Percentiles rank a stretch among this genome's conserved stretches.
Conservation (phyloP, 2,329 filamentous ascomycete genomes). For the Pseudogymnoascus sp. region DNA sequence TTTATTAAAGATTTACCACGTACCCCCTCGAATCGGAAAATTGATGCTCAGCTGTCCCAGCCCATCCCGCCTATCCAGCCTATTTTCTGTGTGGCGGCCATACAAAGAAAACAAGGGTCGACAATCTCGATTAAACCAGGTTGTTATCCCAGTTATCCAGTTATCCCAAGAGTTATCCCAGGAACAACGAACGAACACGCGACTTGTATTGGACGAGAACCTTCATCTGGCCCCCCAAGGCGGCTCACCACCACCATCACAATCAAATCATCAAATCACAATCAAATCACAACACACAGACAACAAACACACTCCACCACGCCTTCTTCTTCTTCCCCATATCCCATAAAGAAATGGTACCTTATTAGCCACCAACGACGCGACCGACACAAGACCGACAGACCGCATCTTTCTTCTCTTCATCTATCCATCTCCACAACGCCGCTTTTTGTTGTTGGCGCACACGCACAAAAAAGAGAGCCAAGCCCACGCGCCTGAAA, state of each 20-base stretch:
- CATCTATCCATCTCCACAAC: neutral
- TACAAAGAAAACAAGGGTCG: neutral
- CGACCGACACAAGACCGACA: neutral
- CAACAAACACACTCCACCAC: neutral
- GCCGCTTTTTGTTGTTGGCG: neutral
- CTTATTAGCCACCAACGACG: neutral
- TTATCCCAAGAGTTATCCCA: neutral
- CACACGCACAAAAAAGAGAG: neutral
- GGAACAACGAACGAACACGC: conserved; percentile 9
- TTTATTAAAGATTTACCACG: neutral
- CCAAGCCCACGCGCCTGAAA: conserved; percentile 5
- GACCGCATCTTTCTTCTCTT: neutral
- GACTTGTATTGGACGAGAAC: conserved; percentile 9
- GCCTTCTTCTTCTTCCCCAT: neutral
- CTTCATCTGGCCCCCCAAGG: conserved; percentile 5
- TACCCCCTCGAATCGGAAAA: neutral
- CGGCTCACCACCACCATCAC: neutral
- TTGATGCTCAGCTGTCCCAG: neutral
- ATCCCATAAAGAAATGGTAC: neutral
- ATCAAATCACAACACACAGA: neutral
- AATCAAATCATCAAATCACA: neutral
- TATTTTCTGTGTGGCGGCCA: neutral
- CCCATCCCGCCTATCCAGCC: no score
- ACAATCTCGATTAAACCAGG: conserved; percentile 6
- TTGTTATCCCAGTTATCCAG: neutral